Conservation (phyloP, 129 eudicot genomes). For the Pulicaria dysenterica region DNA sequence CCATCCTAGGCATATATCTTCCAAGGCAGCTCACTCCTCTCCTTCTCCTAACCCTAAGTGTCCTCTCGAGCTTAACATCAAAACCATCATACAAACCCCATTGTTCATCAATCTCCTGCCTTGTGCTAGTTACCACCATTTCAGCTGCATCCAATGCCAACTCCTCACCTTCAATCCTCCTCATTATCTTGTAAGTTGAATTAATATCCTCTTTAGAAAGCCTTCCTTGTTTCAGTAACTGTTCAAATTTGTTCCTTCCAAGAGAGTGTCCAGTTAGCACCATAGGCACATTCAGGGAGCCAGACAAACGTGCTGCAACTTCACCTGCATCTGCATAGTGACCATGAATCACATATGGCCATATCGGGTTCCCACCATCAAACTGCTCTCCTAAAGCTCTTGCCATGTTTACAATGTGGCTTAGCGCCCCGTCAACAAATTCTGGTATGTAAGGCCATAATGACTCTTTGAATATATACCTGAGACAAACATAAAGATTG, state of each 20-base stretch:
- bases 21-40: conserved; percentile 77
- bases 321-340: conserved; percentile 90
- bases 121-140: conserved; percentile 84
- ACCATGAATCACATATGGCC: conserved; percentile 89
- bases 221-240: conserved; percentile 74
- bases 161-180: conserved; percentile 91
- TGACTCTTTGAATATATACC: conserved; percentile 73
- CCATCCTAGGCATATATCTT: conserved; percentile 83
- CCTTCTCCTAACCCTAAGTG: conserved; percentile 64
- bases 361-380: conserved; percentile 57
- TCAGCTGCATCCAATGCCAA: conserved; percentile 75
- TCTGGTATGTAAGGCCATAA: conserved; percentile 86
- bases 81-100: conserved; percentile 92
- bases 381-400: conserved; percentile 74
- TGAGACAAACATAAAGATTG: conserved; percentile 23
- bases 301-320: conserved; percentile 77
- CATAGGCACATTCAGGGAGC: conserved; percentile 76
- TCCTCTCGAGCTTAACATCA: conserved; percentile 73
- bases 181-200: conserved; percentile 72
- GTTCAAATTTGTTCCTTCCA: conserved; percentile 81
- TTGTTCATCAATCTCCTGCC: conserved; percentile 89
- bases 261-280: conserved; percentile 82
- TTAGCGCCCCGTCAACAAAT: conserved; percentile 77
- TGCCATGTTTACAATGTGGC: conserved; percentile 74
- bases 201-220: conserved; percentile 69